Base-by-base conservation (phyloP, 805 yeast genomes). In the Ogataea dorogensis region DNA sequence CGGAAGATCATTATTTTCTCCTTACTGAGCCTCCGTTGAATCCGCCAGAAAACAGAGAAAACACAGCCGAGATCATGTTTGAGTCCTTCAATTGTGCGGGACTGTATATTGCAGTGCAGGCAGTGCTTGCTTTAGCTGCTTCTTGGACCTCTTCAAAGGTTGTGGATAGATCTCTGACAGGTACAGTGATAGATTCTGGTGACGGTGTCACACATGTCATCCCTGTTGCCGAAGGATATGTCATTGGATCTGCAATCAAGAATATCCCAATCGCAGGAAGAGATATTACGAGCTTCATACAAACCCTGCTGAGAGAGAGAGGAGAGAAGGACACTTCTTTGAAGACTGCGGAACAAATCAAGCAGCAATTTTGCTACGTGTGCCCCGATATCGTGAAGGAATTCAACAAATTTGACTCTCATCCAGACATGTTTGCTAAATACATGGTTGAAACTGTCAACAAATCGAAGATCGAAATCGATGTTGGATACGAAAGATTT, bases 1-100 rank as follows among this genome's bases (percentile, higher is more conserved):
- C 99, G 11, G 99, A 93, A 63, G 99, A 93, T 64, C 99, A 93
- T 58, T 88, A 86, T 59, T 93, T 93, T 64, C 68, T 93, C 39
- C 67, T 93, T 51, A 93, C 99, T 33, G 99, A 93, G 67, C 99
- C 99, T 8, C 99, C 99, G 15, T 75, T 93, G 49, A 93, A 93
- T 58, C 97, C 99, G n/a, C 99, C 99, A 5, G 99, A 93, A 68
- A 93, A 93, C 65, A 85, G 99, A 68, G 98, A 93, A 62, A 87
- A 86, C 61, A 88, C 96, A 1, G 99, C 99, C 9, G 99, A 93
- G 62, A 93, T 93, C 58, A 93, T 93, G 94, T 93, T 93, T 67
- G 99, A 93, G 68, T 81, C 95, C 13, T 93, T 93, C 74, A 93
- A 93, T 63, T 93, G 99, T 67, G 98, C 98, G 12, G 99, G 99